Base-by-base conservation (phyloP, 2,329 filamentous ascomycete species). In the Paecilomyces sp. region DNA sequence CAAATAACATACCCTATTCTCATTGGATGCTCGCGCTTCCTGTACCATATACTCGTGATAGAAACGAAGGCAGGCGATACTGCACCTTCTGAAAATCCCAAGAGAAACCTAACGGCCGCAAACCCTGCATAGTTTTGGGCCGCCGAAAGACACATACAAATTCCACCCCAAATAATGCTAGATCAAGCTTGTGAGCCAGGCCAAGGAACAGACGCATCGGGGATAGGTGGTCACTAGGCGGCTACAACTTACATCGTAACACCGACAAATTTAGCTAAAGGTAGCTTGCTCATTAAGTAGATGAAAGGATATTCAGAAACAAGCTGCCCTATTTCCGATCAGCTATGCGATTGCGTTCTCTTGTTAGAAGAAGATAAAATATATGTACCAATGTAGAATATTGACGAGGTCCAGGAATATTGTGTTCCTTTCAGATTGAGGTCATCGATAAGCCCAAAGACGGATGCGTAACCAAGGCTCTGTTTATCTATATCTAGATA, bases 261-360 rank as follows among this genome's bases (percentile, higher is more conserved):
- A 13, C 80, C 80, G 3, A 83, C 80, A 60, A 81, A 81, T 59
- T 79, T 80, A 36, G 79, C 77, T n/a, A 83, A 65, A 8, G 74
- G 79, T 3, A 83, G 70, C 3, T 75, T 71, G 34, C 74, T 78
- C 80, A 83, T 83, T 11, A 83, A 68, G 63, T 81, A 82, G 55
- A 80, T 80, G 60, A 79, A 80, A 1, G 80, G 80, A 59, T 77
- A 81, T 61, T 81, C 80, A 0, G 79, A 74, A 2, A 80, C 74
- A 8, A 80, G 70, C 62, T 80, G 77, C 6, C 75, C 73, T 58
- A 36, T 18, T 47, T 18, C 1, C 41, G 2, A 22, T 47, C 3
- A 47, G 41, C 15, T 18, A n/a, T n/a, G 13, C 6, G n/a, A 47
- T 18, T 22, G 15, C 15, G 15, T 9, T 55, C 12, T 36, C 11